A percentile compares a stretch with the other conserved stretches of the same genome.
Conservation (phyloP, 1,284 basidiomycete genomes). For the Cutaneotrichosporon sp. region DNA sequence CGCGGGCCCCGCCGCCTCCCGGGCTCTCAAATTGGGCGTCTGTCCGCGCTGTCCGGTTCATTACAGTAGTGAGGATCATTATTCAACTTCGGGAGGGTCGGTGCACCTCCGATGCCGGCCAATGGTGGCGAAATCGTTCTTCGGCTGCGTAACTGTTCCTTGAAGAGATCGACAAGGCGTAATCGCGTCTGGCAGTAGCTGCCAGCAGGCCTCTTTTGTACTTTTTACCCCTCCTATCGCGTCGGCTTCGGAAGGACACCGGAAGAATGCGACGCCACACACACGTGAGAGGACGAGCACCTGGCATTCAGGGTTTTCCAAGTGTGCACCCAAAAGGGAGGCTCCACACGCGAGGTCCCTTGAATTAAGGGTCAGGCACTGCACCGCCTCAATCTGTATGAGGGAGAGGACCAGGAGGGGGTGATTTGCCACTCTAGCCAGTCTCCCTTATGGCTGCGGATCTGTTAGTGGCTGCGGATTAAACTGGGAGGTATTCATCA, state of each 20-base stretch:
- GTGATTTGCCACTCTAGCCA: background rate
- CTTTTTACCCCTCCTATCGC: too few species aligned
- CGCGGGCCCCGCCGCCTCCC: too few species aligned
- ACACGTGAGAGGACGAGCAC: background rate
- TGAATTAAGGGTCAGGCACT: background rate
- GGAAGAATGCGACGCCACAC: background rate
- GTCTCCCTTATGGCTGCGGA: background rate
- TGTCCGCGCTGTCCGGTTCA: too few species aligned
- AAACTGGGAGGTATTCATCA: background rate
- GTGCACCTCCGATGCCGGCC: too few species aligned
- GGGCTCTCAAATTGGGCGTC: too few species aligned
- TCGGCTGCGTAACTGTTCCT: too few species aligned
- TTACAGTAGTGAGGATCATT: too few species aligned
- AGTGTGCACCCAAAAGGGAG: background rate
- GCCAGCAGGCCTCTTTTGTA: too few species aligned
- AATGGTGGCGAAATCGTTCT: too few species aligned
- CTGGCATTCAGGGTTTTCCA: background rate
- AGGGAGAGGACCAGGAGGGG: background rate
- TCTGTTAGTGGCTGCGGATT: background rate
- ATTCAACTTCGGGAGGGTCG: too few species aligned
- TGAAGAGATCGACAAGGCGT: background rate
- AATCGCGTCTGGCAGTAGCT: too few species aligned
- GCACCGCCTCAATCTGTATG: conserved; percentile 14
- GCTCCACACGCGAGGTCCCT: background rate
- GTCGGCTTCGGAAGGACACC: background rate